A percentile compares a stretch with the other conserved stretches of the same genome.
phyloP scores from a whole-genome alignment of 345 rosid species.

The Zanthoxylum bungeanum region DNA sequence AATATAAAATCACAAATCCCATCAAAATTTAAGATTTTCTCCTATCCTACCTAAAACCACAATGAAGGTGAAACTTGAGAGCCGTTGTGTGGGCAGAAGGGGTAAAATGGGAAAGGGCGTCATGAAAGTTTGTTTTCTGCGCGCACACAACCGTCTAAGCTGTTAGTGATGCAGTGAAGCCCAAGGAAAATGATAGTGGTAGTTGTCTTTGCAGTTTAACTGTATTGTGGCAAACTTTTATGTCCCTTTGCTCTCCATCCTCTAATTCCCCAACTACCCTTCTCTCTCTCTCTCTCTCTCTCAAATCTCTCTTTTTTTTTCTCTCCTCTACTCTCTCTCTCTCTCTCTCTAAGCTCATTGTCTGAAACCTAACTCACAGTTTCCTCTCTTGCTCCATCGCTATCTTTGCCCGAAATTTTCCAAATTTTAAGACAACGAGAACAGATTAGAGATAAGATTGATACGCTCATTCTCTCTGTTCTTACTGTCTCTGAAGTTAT shows the following conservation, averaged over 20 bases:
- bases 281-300: slow-evolving; percentile 23
- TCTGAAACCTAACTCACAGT: slow-evolving; percentile 25
- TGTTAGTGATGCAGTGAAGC: slow-evolving; percentile 49
- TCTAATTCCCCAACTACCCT: slow-evolving; percentile 47
- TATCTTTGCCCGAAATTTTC: slow-evolving; percentile 34
- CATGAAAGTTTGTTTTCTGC: slow-evolving; percentile 25
- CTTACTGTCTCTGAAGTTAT: neutral
- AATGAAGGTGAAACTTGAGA: too few species aligned
- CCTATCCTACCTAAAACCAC: too few species aligned
- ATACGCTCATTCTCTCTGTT: slow-evolving; percentile 6
- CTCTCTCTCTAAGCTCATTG: slow-evolving; percentile 20
- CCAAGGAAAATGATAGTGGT: slow-evolving; percentile 67
- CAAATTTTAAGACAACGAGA: slow-evolving; percentile 33
- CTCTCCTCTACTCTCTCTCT: slow-evolving; percentile 7
- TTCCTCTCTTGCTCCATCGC: slow-evolving; percentile 22
- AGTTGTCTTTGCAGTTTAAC: slow-evolving; percentile 50
- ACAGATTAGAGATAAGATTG: slow-evolving; percentile 17
- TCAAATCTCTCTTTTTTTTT: neutral
- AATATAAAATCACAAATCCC: too few species aligned
- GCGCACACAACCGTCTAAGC: slow-evolving; percentile 1
- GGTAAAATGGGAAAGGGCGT: slow-evolving; percentile 54
- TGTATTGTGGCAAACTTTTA: slow-evolving; percentile 11
- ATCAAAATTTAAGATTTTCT: too few species aligned
- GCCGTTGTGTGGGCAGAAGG: slow-evolving; percentile 11
- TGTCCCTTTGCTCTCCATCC: slow-evolving; percentile 8